Evolutionary conservation across 495 filamentous ascomycete genomes (phyloP).

Genomic region (Lasiosphaeria miniovina): DNA sequence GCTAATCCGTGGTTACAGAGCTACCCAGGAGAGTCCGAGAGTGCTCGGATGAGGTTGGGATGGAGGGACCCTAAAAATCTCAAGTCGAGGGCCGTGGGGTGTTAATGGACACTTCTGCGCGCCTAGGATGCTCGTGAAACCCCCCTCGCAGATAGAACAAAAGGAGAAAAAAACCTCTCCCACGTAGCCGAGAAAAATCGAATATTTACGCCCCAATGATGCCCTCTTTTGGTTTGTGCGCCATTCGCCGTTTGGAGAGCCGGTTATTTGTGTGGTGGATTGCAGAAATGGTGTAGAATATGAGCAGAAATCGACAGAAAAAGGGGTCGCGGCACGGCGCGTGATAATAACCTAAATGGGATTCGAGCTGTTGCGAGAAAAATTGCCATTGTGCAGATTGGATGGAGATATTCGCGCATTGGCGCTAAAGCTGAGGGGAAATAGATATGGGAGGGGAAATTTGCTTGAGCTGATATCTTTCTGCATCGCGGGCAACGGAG

Average conservation of each 20-base stretch:
- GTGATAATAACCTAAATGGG: slow-evolving; percentile 4
- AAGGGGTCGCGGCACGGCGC: slow-evolving; percentile 5
- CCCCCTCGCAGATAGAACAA: slow-evolving; percentile 1
- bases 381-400: slow-evolving; percentile 14
- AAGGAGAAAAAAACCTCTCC: slow-evolving; percentile 3
- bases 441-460: not conserved
- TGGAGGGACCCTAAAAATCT: too few species aligned
- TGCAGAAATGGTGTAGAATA: slow-evolving; percentile 20
- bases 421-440: not conserved
- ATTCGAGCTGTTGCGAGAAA: slow-evolving; percentile 4
- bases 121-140: not conserved
- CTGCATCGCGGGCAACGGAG: too few species aligned
- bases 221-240: slow-evolving; percentile 36
- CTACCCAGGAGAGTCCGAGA: not conserved
- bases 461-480: not conserved
- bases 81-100: not conserved
- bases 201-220: slow-evolving; percentile 33
- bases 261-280: slow-evolving; percentile 22
- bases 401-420: not conserved
- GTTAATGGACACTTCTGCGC: not conserved
- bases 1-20: too few species aligned
- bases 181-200: slow-evolving; percentile 11
- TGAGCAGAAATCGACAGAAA: slow-evolving; percentile 19
- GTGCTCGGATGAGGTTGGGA: too few species aligned
- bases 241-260: slow-evolving; percentile 32